A percentile compares a stretch with the other conserved stretches of the same genome.
These are phyloP conservation scores for Cyclocybe cylindracea DNA, from an alignment of 768 basidiomycete genomes.

Conservation along the genomic window DNA sequence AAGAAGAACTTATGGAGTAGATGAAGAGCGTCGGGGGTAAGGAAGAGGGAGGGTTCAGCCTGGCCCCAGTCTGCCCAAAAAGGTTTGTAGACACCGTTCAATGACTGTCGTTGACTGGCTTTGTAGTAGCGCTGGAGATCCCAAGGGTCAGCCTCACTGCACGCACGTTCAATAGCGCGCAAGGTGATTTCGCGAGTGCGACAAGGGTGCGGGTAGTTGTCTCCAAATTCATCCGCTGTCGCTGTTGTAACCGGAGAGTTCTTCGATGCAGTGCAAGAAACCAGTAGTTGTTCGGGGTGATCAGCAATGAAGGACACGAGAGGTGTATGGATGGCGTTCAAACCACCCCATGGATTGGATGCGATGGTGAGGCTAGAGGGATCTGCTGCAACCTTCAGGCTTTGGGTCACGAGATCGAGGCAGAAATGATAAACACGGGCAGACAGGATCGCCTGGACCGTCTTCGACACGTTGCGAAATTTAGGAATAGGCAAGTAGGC, in stretches of 20 bases:
- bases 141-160: background rate
- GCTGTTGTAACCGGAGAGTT: background rate
- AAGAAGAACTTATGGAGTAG: slow-evolving; percentile 31
- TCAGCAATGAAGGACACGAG: background rate
- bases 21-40: slow-evolving; percentile 35
- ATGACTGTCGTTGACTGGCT: slow-evolving; percentile 3
- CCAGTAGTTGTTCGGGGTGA: background rate
- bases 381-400: background rate
- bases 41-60: slow-evolving; percentile 26
- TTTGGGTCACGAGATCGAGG: background rate
- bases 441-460: background rate
- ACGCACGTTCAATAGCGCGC: background rate
- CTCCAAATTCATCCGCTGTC: background rate
- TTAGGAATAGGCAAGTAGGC: background rate
- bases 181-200: background rate
- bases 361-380: background rate
- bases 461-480: background rate
- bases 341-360: background rate
- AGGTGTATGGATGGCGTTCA: background rate
- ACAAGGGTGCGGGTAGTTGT: background rate
- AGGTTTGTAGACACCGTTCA: slow-evolving; percentile 28
- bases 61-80: slow-evolving; percentile 37
- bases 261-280: background rate
- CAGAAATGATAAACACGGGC: background rate
- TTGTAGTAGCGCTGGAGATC: background rate